Evolutionary conservation across 768 basidiomycete species (phyloP), one percentile per base, ranked within the genome.

Genomic region (Lentinus tigrinus): DNA sequence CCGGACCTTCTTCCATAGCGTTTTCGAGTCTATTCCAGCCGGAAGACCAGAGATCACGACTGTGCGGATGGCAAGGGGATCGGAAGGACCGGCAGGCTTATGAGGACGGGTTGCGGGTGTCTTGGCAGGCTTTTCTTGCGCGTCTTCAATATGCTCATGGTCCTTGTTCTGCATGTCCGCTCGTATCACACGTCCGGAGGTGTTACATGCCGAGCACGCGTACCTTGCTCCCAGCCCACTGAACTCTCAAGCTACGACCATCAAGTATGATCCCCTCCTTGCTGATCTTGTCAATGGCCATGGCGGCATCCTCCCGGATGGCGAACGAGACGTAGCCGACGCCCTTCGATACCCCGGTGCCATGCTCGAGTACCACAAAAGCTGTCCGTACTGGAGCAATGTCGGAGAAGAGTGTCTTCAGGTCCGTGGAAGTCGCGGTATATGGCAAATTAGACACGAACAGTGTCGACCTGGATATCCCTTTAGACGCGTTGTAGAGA

Each of bases 251-350:
- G 61, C 76, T 83, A 57, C 95, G 78, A 13, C 85, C 87, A 23
- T 85, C 85, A 21, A 92, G 75, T 9, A 70, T 72, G 39, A 96
- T 80, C 0, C 85, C 85, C 42, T 89, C 82, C 57, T 82, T 78
- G 34, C 81, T 75, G 50, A 91, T 80, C 43, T 83, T 81, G 49
- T 85, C 81, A 54, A 87, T 84, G 3, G 88, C 88, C 36, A 78
- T 70, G 66, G 92, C 82, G 7, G 95, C 96, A 72, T 98, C 97
- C 66, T 97, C 92, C 55, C 81, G 84, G 55, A 93, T 78, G 0
- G 94, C 85, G 72, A 96, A 98, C 0, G 93, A 88, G 61, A 98
- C 93, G 69, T 97, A 98, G 59, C 97, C 97, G 21, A 98, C 95
- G 62, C 96, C 96, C 70, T 98, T 97, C 1, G 93, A 95, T 4